These are phyloP conservation scores for Nannochloropsis salina DNA, from an alignment of 108 stramenopile species.

Conservation along the genomic window DNA sequence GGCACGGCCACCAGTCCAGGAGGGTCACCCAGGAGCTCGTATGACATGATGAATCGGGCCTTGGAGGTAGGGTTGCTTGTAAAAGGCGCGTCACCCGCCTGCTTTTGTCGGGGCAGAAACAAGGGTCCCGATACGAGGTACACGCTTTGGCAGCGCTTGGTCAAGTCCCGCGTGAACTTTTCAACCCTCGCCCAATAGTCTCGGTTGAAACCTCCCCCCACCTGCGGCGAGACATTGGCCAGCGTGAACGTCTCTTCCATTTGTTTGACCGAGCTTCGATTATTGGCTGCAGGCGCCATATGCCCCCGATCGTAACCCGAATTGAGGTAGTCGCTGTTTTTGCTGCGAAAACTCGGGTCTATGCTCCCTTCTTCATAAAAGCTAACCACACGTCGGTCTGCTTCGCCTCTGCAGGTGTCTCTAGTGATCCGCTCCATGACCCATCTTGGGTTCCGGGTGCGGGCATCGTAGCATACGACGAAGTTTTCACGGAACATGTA, in stretches of 20 bases:
- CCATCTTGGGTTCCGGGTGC: slow-evolving; percentile 41
- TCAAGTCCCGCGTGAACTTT: background rate
- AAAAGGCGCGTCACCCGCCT: background rate
- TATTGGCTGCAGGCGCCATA: slow-evolving; percentile 37
- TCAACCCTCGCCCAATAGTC: slow-evolving; percentile 33
- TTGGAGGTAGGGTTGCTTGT: background rate
- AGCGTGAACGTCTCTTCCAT: slow-evolving; percentile 35
- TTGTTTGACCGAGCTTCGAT: slow-evolving; percentile 27
- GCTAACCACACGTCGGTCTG: slow-evolving; percentile 29
- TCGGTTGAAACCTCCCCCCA: slow-evolving; percentile 36
- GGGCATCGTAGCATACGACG: slow-evolving; percentile 32
- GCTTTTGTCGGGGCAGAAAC: slow-evolving; percentile 27
- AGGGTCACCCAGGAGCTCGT: slow-evolving; percentile 30
- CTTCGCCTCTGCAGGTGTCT: slow-evolving; percentile 30
- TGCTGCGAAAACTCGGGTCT: slow-evolving; percentile 28
- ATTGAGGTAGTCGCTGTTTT: slow-evolving; percentile 27
- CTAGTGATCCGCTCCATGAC: slow-evolving; percentile 40
- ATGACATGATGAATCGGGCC: slow-evolving; percentile 27
- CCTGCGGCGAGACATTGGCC: slow-evolving; percentile 40
- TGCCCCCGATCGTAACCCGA: slow-evolving; percentile 42
- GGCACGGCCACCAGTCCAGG: slow-evolving; percentile 30
- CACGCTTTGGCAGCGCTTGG: slow-evolving; percentile 26
- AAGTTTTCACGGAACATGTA: slow-evolving; percentile 27
- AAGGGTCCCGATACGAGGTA: slow-evolving; percentile 41
- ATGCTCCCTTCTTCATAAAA: slow-evolving; percentile 28